Evolutionary conservation across 2,329 filamentous ascomycete species (phyloP).

Genomic region (Sphaerulina vaccinii): DNA sequence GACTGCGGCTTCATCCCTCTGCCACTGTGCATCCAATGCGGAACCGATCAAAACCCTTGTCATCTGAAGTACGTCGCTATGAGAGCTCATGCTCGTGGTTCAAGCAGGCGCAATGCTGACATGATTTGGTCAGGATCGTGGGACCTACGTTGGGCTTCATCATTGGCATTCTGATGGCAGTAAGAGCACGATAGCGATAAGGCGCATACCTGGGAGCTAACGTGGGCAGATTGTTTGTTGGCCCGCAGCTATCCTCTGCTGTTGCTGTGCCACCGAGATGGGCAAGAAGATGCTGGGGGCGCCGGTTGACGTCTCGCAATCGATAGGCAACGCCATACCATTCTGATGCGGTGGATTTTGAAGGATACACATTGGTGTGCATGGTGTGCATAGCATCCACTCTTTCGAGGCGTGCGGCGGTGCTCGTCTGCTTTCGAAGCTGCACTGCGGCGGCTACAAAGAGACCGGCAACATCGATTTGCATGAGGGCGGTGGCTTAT

Average conservation of each 20-base stretch:
- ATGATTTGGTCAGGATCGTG: conserved; percentile 27
- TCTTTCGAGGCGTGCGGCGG: background rate
- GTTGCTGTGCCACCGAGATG: conserved; percentile 39
- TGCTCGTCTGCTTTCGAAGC: too few species aligned
- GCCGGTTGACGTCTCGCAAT: conserved; percentile 35
- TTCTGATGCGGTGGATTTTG: conserved; percentile 24
- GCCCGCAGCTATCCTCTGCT: conserved; percentile 40
- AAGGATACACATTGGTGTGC: background rate
- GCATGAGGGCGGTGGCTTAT: too few species aligned
- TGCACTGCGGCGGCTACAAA: too few species aligned
- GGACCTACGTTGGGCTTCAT: conserved; percentile 41
- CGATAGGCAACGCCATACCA: conserved; percentile 37
- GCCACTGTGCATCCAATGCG: conserved; percentile 40
- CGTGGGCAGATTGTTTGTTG: conserved; percentile 37
- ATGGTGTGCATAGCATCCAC: background rate
- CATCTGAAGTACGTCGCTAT: conserved; percentile 34
- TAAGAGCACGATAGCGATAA: conserved; percentile 16
- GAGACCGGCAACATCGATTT: too few species aligned
- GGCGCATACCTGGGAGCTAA: background rate
- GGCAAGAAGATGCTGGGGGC: conserved; percentile 39
- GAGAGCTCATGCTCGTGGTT: background rate
- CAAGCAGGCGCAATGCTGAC: background rate
- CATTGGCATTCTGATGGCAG: conserved; percentile 36
- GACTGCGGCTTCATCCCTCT: conserved; percentile 33
- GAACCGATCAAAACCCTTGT: conserved; percentile 41